Base-by-base conservation (phyloP, 2,329 filamentous ascomycete genomes). In the Zymoseptoria ardabiliae region DNA sequence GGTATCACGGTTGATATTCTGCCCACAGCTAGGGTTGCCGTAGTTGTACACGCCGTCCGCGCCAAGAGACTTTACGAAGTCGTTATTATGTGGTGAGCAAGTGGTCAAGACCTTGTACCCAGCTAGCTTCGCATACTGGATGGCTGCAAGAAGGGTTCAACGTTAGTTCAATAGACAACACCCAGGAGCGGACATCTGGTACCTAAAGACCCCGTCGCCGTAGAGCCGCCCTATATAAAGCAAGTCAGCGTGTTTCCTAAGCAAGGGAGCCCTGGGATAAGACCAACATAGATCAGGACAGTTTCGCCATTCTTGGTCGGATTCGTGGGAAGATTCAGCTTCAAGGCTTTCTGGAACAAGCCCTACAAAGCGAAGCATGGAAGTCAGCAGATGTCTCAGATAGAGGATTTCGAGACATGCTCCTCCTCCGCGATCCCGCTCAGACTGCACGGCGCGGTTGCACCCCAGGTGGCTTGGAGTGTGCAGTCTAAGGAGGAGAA, bases 31-130 rank as follows among this genome's bases (percentile, higher is more conserved):
- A 0, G 76, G 69, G 4, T 74, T 73, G 5, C 71, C 72, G 72
- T 83, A 82, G 69, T 82, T 75, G 63, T 80, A 80, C 17, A 75
- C 75, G n/a, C 70, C 71, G 57, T 76, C 73, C 2, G 79, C 79
- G 23, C 81, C 81, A 8, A 78, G 70, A 3, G 65, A 67, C 51
- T 73, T 74, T 2, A 78, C 71, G 17, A 80, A 75, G n/a, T 77
- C 75, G 68, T 78, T 79, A 68, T 80, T 81, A 54, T 70, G 72
- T 0, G 78, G 75, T 1, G 76, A 79, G 57, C 75, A 75, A 10
- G 78, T 81, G 2, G 76, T 73, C 28, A 78, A 66, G 54, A 80
- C 77, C 50, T 72, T 66, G 57, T 66, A 68, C 22, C 67, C 66
- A 2, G 65, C 54, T 6, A 79, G 70, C 60, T 80, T 80, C 10